Base-by-base conservation (phyloP, 1,139 yeast species). In the Kodamaea plutei region DNA sequence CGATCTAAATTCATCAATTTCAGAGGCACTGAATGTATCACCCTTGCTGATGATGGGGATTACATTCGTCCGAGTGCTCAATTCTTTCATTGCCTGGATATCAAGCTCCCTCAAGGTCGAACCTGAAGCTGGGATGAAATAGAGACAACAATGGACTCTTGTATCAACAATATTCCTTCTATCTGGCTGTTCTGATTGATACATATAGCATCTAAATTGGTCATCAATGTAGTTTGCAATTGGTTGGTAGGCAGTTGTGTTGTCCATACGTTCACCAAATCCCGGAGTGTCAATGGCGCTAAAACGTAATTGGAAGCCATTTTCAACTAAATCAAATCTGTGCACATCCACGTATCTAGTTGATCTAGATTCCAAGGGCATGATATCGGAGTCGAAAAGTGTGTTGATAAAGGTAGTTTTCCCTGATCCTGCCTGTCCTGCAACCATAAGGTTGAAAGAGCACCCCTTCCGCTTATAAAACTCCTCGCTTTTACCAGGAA, bases 371-470 rank as follows among this genome's bases (percentile, higher is more conserved):
- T 8, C n/a, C 8, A 4, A 10, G 4, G 8, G 10, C 14, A 21
- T 11, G 10, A 41, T 20, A 8, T 35, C 26, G 18, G 31, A n/a
- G 5, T 32, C 36, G 27, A 43, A 42, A 7, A 45, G 34, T 4
- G 74, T 61, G 43, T 87, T 85, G 39, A 87, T 68, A 47, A 88
- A 85, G 0, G 94, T 78, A 3, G 94, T 73, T 53, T 88, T 85
- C 4, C 96, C 96, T 0, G 81, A 67, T 3, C 95, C 95, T 8
- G 79, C 64, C 8, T 71, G 66, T 4, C 96, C 96, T 19, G 81
- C 78, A 8, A 85, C 75, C 80, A 88, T 73, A 31, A 88, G 52
- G 24, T 85, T 79, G 52, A 69, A 66, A 10, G 41, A 40, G 4
- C 56, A 60, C 2, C 74, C 73, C 19, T 47, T 52, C 29, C 52